Base-by-base conservation (phyloP, 352 stramenopile species). In the Phytophthora chlamydospora region DNA sequence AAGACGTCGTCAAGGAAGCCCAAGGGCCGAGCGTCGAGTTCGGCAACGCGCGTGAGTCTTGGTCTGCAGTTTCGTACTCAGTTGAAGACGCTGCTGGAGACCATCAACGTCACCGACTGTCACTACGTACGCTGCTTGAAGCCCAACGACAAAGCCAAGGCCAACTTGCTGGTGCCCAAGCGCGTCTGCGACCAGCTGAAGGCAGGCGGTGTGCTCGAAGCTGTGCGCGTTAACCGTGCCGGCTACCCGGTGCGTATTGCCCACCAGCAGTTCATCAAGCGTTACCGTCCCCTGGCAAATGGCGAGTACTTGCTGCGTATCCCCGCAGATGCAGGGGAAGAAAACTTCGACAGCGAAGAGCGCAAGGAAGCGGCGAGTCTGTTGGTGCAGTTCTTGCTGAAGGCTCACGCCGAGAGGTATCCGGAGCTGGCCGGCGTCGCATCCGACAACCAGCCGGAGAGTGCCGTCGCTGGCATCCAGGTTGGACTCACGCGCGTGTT, bases 121-220 rank as follows among this genome's bases (percentile, higher is more conserved):
- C 96, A 99, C 66, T 99, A 99, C 73, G 95, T 99, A 21, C 88
- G 97, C n/a, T 99, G 97, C 74, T 88, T 99, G 38, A 99, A 99
- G 77, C 97, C 98, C 0, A 99, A 99, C 69, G 97, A 99, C 73
- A 80, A 93, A 12, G 94, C 98, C 10, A 93, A 97, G 44, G 59
- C 85, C 1, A 78, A 73, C 17, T 49, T 75, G 31, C 88, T 99
- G 62, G 86, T 90, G 29, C 57, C 96, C 12, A 95, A 98, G 63
- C 83, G 96, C 34, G 81, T 98, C 10, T 98, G 96, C 34, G 96
- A 99, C 62, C 97, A 99, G 78, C 71, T 99, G 3, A 90, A 94
- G 57, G 99, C 98, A 43, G 96, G 96, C 65, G 98, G 98, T 83
- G 97, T 99, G n/a, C 86, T 99, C 8, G 98, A 99, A 75, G 98